Evolutionary conservation across 1,284 basidiomycete species (phyloP), one percentile per base, ranked within the genome.

Genomic region (Neonothopanus nambi): DNA sequence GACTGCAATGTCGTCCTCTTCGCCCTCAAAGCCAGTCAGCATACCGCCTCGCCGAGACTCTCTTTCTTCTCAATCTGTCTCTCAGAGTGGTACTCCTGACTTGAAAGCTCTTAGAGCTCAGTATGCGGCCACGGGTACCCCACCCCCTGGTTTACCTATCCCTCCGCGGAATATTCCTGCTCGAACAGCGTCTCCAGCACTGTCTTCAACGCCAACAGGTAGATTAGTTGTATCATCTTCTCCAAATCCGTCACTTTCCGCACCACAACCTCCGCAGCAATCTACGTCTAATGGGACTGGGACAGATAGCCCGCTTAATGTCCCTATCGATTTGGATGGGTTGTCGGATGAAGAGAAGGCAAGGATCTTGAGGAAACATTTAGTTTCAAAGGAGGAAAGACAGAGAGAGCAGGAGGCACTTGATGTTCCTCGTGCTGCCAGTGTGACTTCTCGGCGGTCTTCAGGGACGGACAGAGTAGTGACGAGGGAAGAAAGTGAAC

Each of bases 301-400:
- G 58, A 67, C 57, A 55, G 69, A 59, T 62, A 67, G 67, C 48
- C 67, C 61, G 21, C 61, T 62, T 57, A 68, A 56, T 54, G 58
- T 41, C 9, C 51, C 55, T n/a, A 24, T 68, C 8, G 78, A 78
- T 55, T 63, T 87, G 23, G 84, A 88, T 23, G 81, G 78, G 20
- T 70, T 88, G 36, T 75, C 84, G 0, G 87, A 90, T 39, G 89
- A 91, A 61, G 91, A 95, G 64, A 96, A 94, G 73, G 87, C 87
- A 1, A 82, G 81, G 60, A 84, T 96, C 0, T 71, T 97, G 12
- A 74, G 87, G 43, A 80, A 84, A 48, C 93, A 96, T 70, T 76
- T 97, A 13, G 88, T 95, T 8, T 82, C 85, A 8, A 83, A 82
- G 20, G 82, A 89, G 48, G 89, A 91, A 56, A 80, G 90, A 6